These are phyloP conservation scores for Murraya koenigii DNA, from an alignment of 345 rosid genomes.

Conservation along the genomic window DNA sequence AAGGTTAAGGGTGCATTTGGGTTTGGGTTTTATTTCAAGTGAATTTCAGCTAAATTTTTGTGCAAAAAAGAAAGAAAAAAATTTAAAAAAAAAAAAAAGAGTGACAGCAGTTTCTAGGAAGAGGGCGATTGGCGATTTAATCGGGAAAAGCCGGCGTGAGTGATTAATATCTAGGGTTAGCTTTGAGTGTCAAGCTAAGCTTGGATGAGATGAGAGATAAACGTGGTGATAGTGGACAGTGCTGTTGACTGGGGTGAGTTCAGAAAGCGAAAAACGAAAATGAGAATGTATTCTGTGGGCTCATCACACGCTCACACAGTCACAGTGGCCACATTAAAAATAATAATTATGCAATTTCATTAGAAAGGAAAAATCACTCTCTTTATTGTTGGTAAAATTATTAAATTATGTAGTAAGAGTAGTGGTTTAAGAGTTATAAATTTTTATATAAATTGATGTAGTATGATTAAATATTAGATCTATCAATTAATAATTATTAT, in stretches of 20 bases:
- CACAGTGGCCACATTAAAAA: too few species aligned
- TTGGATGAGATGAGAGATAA: background rate
- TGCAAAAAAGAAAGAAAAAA: background rate
- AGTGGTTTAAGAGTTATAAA: too few species aligned
- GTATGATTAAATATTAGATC: too few species aligned
- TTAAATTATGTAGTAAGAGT: too few species aligned
- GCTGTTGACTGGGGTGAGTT: background rate
- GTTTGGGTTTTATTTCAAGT: constrained; percentile 39
- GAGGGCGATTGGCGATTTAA: constrained; percentile 24
- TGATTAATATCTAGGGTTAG: background rate
- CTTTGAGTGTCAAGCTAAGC: background rate
- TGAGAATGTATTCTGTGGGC: background rate
- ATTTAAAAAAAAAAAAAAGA: background rate
- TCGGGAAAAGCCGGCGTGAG: constrained; percentile 28
- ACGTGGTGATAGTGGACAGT: background rate
- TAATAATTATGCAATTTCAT: too few species aligned
- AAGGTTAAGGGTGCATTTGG: constrained; percentile 19
- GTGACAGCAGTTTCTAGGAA: constrained; percentile 25
- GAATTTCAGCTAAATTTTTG: constrained; percentile 34
- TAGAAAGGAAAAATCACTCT: too few species aligned
- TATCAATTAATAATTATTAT: too few species aligned
- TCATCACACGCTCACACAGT: too few species aligned
- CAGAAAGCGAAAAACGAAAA: too few species aligned
- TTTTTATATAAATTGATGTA: too few species aligned
- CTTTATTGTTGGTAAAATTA: too few species aligned